phyloP scores from a whole-genome alignment of 2,329 filamentous ascomycete species.

The Fusarium nematophilum region DNA sequence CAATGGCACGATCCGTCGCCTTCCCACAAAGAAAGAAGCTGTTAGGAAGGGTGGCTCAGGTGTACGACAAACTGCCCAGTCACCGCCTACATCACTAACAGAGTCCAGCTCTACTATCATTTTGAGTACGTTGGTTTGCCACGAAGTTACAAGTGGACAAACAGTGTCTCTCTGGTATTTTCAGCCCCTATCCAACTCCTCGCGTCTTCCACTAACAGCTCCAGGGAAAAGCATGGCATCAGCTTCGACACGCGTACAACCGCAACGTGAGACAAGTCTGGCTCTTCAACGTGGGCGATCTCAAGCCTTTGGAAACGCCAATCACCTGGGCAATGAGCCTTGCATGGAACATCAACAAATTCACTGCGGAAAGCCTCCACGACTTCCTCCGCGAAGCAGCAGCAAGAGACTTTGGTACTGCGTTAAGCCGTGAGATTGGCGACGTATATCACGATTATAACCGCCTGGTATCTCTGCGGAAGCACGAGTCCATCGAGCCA shows the following conservation, averaged over 20 bases:
- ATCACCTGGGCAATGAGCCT: slow-evolving; percentile 67
- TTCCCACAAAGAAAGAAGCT: slow-evolving; percentile 65
- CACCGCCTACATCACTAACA: slow-evolving; percentile 20
- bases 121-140: slow-evolving; percentile 73
- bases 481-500: slow-evolving; percentile 68
- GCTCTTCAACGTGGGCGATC: slow-evolving; percentile 72
- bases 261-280: slow-evolving; percentile 64
- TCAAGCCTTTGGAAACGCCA: slow-evolving; percentile 68
- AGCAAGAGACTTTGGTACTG: slow-evolving; percentile 59
- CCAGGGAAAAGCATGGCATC: slow-evolving; percentile 56
- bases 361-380: slow-evolving; percentile 53
- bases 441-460: slow-evolving; percentile 63
- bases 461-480: slow-evolving; percentile 58
- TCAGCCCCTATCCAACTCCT: accelerated
- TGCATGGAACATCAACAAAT: slow-evolving; percentile 64
- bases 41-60: slow-evolving; percentile 66
- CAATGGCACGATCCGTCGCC: slow-evolving; percentile 67
- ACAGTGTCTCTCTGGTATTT: slow-evolving; percentile 66
- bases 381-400: slow-evolving; percentile 60
- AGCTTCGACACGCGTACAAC: slow-evolving; percentile 66
- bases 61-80: slow-evolving; percentile 46
- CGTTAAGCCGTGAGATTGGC: slow-evolving; percentile 56
- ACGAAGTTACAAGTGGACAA: slow-evolving; percentile 71
- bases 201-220: not conserved
- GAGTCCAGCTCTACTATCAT: slow-evolving; percentile 59